Evolutionary conservation across 225 moss, liverwort and hornwort genomes (phyloP).

Genomic region (Asterella californica): DNA sequence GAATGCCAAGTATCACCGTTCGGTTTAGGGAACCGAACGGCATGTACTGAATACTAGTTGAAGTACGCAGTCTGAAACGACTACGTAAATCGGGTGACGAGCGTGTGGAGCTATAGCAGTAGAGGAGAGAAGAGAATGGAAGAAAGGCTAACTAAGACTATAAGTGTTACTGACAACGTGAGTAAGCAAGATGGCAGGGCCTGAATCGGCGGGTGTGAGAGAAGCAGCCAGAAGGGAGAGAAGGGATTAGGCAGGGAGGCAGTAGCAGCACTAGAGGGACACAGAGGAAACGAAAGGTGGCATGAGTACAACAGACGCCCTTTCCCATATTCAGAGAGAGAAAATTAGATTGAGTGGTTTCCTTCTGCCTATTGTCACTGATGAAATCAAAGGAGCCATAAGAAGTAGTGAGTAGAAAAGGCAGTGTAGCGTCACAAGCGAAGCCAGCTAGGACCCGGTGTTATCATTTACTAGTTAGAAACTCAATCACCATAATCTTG

Average conservation of each 20-base stretch:
- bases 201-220: neutral
- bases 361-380: neutral
- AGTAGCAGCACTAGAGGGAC: neutral
- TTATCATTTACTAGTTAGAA: too few species aligned
- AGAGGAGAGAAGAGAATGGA: neutral
- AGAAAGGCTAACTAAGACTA: neutral
- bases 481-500: too few species aligned
- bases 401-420: neutral
- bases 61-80: too few species aligned
- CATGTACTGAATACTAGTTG: too few species aligned
- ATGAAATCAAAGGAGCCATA: neutral
- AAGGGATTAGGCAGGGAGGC: neutral
- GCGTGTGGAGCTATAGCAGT: neutral
- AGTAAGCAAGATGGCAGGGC: neutral
- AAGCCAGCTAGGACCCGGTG: neutral
- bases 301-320: neutral
- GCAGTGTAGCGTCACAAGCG: neutral
- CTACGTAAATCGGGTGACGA: neutral
- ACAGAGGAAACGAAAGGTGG: neutral
- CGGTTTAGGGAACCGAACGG: too few species aligned
- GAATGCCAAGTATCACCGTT: too few species aligned
- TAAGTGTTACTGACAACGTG: neutral
- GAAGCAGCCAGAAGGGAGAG: neutral
- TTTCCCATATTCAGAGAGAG: neutral
- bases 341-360: neutral